phyloP scores from a whole-genome alignment of 345 rosid species.

The Syzygium oleosum region DNA sequence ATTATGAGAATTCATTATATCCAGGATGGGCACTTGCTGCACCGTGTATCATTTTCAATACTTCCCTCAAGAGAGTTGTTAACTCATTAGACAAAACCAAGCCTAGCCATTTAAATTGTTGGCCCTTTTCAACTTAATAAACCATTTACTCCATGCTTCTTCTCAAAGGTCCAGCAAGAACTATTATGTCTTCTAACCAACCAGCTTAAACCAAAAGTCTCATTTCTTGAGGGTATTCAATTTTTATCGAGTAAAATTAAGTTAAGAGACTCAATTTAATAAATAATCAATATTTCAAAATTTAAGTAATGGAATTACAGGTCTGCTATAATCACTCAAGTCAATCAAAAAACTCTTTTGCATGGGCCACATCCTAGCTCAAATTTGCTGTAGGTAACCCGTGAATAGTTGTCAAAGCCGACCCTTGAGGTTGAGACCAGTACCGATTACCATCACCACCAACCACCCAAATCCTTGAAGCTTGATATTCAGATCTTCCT shows the following conservation, averaged over 20 bases:
- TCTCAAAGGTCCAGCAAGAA: background rate
- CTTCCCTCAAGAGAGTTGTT: background rate
- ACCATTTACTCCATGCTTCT: background rate
- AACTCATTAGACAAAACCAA: background rate
- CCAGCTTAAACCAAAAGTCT: background rate
- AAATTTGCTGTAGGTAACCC: background rate
- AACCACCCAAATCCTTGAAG: background rate
- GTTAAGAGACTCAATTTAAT: background rate
- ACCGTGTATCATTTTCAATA: background rate
- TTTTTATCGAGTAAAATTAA: background rate
- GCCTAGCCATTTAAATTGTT: background rate
- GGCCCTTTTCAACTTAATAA: background rate
- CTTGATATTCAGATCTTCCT: background rate
- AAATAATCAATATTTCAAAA: background rate
- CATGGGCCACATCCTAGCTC: background rate
- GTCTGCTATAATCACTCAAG: background rate
- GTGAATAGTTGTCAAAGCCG: background rate
- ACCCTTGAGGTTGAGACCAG: background rate
- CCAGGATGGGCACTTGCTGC: background rate
- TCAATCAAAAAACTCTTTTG: background rate
- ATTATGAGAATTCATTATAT: background rate
- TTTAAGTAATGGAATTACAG: background rate
- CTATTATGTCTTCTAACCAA: background rate
- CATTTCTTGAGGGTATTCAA: background rate
- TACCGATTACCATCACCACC: background rate